Conservation (phyloP, 2,329 filamentous ascomycete genomes). For the Pseudocercospora fuligena region DNA sequence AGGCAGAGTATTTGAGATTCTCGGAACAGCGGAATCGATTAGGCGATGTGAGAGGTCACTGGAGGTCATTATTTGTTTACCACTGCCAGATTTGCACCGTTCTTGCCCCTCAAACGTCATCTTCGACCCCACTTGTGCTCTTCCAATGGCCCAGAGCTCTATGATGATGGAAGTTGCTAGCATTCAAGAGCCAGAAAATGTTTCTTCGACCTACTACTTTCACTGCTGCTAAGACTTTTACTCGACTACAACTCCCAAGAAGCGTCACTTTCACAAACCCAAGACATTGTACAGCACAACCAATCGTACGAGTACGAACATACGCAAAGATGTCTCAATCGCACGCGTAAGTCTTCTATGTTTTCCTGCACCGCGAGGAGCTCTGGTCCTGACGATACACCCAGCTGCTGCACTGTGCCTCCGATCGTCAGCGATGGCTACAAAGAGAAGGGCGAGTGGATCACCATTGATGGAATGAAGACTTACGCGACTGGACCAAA, state of each 20-base stretch:
- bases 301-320: neutral
- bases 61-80: neutral
- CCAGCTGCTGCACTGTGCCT: conserved; percentile 56
- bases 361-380: neutral
- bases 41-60: neutral
- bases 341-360: conserved; percentile 8
- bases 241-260: neutral
- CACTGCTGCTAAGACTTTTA: neutral
- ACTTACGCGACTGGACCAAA: conserved; percentile 62
- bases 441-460: conserved; percentile 63
- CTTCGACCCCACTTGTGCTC: conserved; percentile 1
- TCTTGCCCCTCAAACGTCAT: neutral
- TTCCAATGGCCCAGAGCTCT: neutral
- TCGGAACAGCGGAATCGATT: neutral
- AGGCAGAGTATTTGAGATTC: conserved; percentile 1
- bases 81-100: neutral
- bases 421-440: conserved; percentile 57
- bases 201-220: neutral
- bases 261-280: neutral
- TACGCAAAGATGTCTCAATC: conserved; percentile 22
- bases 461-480: conserved; percentile 64
- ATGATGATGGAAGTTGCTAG: conserved; percentile 4
- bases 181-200: neutral
- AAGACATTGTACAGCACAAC: neutral
- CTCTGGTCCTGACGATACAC: neutral